Conservation (phyloP, 768 basidiomycete species). For the Porphyrellus cyaneotinctus region DNA sequence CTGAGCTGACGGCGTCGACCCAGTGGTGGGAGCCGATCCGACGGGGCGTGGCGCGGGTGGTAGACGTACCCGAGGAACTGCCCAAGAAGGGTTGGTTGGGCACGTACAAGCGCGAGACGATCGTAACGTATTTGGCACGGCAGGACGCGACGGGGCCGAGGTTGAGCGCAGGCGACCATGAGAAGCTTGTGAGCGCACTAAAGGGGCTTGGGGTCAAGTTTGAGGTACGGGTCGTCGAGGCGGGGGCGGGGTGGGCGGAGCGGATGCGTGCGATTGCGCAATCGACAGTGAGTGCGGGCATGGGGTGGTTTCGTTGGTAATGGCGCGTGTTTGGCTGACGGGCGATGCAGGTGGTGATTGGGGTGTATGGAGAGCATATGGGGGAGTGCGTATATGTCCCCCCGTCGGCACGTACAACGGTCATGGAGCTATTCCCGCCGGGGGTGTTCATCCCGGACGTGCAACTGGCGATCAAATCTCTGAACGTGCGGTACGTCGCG, state of each 20-base stretch:
- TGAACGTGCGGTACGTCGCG: background rate
- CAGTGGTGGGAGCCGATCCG: constrained; percentile 71
- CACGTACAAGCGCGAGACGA: constrained; percentile 35
- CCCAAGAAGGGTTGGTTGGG: constrained; percentile 12
- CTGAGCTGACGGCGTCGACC: constrained; percentile 39
- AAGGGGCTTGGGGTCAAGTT: constrained; percentile 49
- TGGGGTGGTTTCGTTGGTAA: background rate
- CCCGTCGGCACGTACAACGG: background rate
- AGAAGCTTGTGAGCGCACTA: constrained; percentile 56
- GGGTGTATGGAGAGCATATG: constrained; percentile 4
- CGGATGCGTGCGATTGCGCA: constrained; percentile 61
- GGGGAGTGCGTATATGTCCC: background rate
- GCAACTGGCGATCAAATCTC: background rate
- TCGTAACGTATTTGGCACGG: constrained; percentile 65
- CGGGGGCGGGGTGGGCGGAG: constrained; percentile 52
- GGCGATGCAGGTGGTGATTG: constrained; percentile 2
- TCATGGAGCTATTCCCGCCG: constrained; percentile 2
- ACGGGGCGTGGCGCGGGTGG: constrained; percentile 39
- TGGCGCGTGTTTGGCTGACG: background rate
- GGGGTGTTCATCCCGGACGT: constrained; percentile 1
- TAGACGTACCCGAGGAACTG: constrained; percentile 32
- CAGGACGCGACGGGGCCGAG: constrained; percentile 54
- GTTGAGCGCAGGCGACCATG: constrained; percentile 54
- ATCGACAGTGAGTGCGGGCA: constrained; percentile 52
- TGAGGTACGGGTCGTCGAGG: constrained; percentile 53